Evolutionary conservation across 169 alveolate species (phyloP).

Genomic region (Plasmodium fragile): DNA sequence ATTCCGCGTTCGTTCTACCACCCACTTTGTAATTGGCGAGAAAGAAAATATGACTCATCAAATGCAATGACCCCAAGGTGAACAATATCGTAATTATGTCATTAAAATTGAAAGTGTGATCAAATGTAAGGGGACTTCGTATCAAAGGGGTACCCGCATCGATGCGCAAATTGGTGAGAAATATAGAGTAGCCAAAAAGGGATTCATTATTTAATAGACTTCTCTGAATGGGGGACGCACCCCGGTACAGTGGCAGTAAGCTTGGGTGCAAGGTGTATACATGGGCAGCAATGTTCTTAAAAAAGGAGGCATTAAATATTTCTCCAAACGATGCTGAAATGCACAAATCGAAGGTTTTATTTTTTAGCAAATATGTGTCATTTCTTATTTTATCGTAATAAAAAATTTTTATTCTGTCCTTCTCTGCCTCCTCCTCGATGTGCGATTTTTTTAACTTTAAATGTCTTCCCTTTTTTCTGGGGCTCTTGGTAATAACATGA

Average conservation of each 20-base stretch:
- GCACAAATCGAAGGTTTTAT: constrained; percentile 38
- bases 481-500: constrained; percentile 55
- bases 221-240: constrained; percentile 73
- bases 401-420: constrained; percentile 35
- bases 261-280: constrained; percentile 67
- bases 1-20: not conserved
- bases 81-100: constrained; percentile 61
- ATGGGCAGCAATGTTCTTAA: constrained; percentile 38
- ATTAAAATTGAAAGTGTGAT: constrained; percentile 39
- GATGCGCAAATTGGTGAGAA: constrained; percentile 38
- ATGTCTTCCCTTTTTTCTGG: constrained; percentile 48
- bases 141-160: constrained; percentile 40
- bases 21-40: not conserved
- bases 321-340: constrained; percentile 66
- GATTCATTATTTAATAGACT: constrained; percentile 70
- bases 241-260: constrained; percentile 52
- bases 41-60: constrained; percentile 30
- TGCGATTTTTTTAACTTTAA: constrained; percentile 13
- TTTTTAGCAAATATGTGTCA: constrained; percentile 36
- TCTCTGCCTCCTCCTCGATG: constrained; percentile 55
- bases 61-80: constrained; percentile 39
- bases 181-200: constrained; percentile 45
- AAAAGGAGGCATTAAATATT: constrained; percentile 54
- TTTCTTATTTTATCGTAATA: constrained; percentile 59
- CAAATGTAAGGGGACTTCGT: constrained; percentile 22